Conservation (phyloP, 495 filamentous ascomycete genomes). For the Aspergillus bridgeri region DNA sequence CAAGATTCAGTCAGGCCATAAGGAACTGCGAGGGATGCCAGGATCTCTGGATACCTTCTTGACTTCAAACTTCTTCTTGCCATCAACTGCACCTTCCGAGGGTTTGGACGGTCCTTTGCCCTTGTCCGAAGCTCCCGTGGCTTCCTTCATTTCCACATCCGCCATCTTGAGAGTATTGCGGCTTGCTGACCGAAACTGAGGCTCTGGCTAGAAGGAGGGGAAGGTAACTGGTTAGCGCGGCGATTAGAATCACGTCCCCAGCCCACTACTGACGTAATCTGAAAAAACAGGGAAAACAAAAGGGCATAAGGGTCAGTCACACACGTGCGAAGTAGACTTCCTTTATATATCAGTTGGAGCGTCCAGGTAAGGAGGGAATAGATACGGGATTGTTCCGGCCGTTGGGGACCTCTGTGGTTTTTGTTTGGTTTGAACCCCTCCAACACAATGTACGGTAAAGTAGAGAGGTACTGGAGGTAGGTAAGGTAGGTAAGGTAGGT, state of each 20-base stretch:
- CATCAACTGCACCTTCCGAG: conserved; percentile 55
- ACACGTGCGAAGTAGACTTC: too few species aligned
- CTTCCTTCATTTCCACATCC: conserved; percentile 96
- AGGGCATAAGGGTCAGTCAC: not conserved
- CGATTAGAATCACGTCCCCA: not conserved
- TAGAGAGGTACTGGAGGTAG: too few species aligned
- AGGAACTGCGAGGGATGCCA: not conserved
- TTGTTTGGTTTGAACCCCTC: not conserved
- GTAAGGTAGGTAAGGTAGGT: too few species aligned
- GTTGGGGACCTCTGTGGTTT: not conserved
- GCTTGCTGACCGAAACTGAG: not conserved
- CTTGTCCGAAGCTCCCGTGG: conserved; percentile 47
- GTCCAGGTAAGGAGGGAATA: too few species aligned
- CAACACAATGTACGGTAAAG: too few species aligned
- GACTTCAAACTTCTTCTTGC: conserved; percentile 94
- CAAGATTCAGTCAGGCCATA: not conserved
- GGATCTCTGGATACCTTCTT: conserved; percentile 70
- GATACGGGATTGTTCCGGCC: not conserved
- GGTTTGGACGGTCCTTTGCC: conserved; percentile 61
- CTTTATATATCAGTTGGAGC: not conserved
- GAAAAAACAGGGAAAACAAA: not conserved
- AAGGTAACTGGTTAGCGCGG: not conserved
- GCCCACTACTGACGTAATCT: not conserved
- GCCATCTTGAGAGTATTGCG: conserved; percentile 57
- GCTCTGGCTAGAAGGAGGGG: not conserved